Evolutionary conservation across 1,139 yeast genomes (phyloP).

Genomic region (Wickerhamiella infanticola): DNA sequence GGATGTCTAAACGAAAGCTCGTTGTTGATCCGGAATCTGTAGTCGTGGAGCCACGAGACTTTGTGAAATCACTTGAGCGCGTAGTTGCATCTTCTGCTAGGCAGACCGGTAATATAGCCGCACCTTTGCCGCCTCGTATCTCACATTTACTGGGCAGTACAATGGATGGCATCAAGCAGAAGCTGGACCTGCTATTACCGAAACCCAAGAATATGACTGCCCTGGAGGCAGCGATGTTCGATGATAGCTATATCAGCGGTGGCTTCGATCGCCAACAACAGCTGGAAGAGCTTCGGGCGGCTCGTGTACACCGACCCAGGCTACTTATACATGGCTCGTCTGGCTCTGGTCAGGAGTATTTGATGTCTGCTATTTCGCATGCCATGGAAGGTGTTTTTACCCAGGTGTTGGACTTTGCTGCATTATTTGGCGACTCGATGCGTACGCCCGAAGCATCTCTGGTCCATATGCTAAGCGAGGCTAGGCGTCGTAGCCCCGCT

Average conservation of each 20-base stretch:
- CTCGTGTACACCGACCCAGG: slow-evolving; percentile 73
- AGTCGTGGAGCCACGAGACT: slow-evolving; percentile 70
- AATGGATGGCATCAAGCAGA: slow-evolving; percentile 32
- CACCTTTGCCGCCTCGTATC: slow-evolving; percentile 65
- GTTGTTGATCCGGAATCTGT: slow-evolving; percentile 57
- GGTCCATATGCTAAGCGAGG: slow-evolving; percentile 77
- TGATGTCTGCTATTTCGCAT: slow-evolving; percentile 70
- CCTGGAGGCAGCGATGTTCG: slow-evolving; percentile 55
- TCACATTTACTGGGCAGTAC: slow-evolving; percentile 43
- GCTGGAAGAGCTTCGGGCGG: slow-evolving; percentile 34
- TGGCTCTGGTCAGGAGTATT: slow-evolving; percentile 84
- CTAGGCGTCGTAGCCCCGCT: slow-evolving; percentile 80
- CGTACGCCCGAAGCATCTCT: slow-evolving; percentile 73
- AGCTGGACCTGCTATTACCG: slow-evolving; percentile 50
- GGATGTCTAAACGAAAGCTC: slow-evolving; percentile 58
- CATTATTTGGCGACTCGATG: slow-evolving; percentile 60
- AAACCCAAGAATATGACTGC: slow-evolving; percentile 40
- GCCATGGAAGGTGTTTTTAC: slow-evolving; percentile 81
- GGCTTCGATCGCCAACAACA: slow-evolving; percentile 55
- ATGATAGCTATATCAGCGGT: slow-evolving; percentile 42
- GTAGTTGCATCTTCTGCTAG: slow-evolving; percentile 89
- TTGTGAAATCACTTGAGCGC: slow-evolving; percentile 71
- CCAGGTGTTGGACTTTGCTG: slow-evolving; percentile 56
- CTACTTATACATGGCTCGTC: slow-evolving; percentile 52
- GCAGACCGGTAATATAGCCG: slow-evolving; percentile 56